phyloP scores from a whole-genome alignment of 2,329 filamentous ascomycete genomes.

The Neofusicoccum kwambonambiense region DNA sequence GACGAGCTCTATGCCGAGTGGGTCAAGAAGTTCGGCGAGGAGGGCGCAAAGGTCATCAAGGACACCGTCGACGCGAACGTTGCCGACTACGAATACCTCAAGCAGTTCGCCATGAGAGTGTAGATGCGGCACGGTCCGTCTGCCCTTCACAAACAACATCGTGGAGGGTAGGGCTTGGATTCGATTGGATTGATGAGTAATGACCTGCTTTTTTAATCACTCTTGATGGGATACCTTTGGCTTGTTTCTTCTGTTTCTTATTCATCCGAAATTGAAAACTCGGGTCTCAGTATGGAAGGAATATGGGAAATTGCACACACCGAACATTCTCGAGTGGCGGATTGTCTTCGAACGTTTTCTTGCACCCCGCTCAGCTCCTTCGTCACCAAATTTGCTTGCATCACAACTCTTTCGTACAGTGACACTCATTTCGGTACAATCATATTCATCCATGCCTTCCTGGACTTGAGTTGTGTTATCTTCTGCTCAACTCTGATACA shows the following conservation, averaged over 20 bases:
- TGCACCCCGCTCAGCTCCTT: not conserved
- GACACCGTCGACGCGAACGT: conserved; percentile 70
- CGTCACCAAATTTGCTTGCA: too few relatives aligned
- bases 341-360: not conserved
- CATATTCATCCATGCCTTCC: not conserved
- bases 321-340: not conserved
- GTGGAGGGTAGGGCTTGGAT: not conserved
- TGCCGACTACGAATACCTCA: conserved; percentile 76
- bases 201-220: not conserved
- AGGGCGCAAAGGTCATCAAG: conserved; percentile 68
- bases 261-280: not conserved
- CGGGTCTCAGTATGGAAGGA: not conserved
- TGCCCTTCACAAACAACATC: not conserved
- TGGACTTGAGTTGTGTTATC: too few relatives aligned
- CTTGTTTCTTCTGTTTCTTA: not conserved
- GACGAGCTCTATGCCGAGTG: conserved; percentile 71
- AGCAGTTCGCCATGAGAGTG: conserved; percentile 67
- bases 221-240: conserved; percentile 1
- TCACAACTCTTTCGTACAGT: not conserved
- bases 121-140: not conserved
- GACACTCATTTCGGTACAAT: not conserved
- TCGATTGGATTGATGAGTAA: not conserved
- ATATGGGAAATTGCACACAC: not conserved
- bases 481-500: too few relatives aligned
- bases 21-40: conserved; percentile 70